Base-by-base conservation (phyloP, 2,329 filamentous ascomycete genomes). In the Emergomyces orientalis region DNA sequence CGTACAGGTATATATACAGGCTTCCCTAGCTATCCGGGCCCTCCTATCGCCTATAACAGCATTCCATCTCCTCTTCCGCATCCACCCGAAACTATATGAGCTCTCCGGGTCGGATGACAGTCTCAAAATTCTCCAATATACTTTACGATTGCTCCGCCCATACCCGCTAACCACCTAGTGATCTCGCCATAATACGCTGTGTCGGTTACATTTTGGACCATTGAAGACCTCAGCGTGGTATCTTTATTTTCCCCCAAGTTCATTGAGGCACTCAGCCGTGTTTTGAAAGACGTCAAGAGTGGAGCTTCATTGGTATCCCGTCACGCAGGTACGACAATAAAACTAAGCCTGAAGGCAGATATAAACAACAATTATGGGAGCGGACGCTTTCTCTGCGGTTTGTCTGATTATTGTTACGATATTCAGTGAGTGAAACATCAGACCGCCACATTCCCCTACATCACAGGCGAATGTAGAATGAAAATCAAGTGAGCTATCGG, bases 321-420 rank as follows among this genome's bases (percentile, higher is more conserved):
- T 30, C 13, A 25, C 17, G 17, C 13, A 30, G 25, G 5, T 27
- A 14, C 47, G 17, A 27, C 25, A 27, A 51, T 25, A 30, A 51
- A 51, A 7, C 13, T 11, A 30, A 11, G 4, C 6, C 14, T 14
- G 2, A 5, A 13, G 14, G 13, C 2, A 34, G 9, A 57, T 41
- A 57, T 22, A 56, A 25, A 27, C 37, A 57, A 2, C 27, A 47
- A 9, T 11, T 41, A 67, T 67, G 66, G 58, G 60, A 71, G 70
- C 71, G n/a, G 72, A 71, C 32, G 65, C 70, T 14, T 69, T 67
- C 59, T 76, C 77, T 22, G 75, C 74, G 55, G 66, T 80, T 37
- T 72, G 77, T 62, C 65, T 81, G 63, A 74, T 81, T 51, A 67
- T 81, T 27, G 71, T 80, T 68, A 81, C 79, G 49, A 66, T 81